phyloP scores from a whole-genome alignment of 2,329 filamentous ascomycete species.

The Colletotrichum tropicicola region DNA sequence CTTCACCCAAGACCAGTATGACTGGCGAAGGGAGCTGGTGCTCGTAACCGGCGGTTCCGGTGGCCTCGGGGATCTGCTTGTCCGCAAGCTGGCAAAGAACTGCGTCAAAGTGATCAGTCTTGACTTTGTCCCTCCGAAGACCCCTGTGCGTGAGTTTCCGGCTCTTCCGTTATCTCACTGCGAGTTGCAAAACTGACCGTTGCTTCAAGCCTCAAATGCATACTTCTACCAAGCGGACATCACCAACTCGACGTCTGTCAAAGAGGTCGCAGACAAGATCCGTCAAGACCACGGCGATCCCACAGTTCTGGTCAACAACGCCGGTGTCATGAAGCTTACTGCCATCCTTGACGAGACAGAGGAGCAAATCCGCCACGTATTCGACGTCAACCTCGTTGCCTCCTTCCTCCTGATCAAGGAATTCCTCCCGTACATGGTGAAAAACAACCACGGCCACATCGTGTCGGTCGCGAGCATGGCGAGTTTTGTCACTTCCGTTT shows the following conservation, averaged over 20 bases:
- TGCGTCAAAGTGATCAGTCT: conserved; percentile 22
- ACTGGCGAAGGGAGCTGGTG: conserved; percentile 39
- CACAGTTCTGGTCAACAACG: conserved; percentile 47
- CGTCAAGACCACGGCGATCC: conserved; percentile 44
- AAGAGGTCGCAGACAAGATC: conserved; percentile 49
- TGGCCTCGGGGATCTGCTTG: conserved; percentile 9
- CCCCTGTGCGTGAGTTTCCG: conserved; percentile 3
- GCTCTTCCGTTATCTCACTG: too few relatives aligned
- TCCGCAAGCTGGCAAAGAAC: conserved; percentile 23
- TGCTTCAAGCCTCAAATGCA: conserved; percentile 3
- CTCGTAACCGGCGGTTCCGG: conserved; percentile 35
- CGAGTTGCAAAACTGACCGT: neutral
- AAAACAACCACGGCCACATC: conserved; percentile 59
- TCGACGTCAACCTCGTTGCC: conserved; percentile 57
- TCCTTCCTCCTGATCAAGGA: conserved; percentile 56
- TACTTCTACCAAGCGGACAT: conserved; percentile 20
- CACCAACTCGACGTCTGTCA: conserved; percentile 40
- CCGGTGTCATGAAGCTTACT: conserved; percentile 43
- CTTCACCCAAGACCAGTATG: conserved; percentile 12
- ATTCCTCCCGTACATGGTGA: conserved; percentile 57
- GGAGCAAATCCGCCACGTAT: conserved; percentile 49
- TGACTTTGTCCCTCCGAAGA: conserved; percentile 6
- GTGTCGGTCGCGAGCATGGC: conserved; percentile 62
- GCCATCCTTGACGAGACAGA: conserved; percentile 51
- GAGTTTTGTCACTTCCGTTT: conserved; percentile 53